phyloP scores from a whole-genome alignment of 164 flowering plant species.

The Chimonanthus praecox region DNA sequence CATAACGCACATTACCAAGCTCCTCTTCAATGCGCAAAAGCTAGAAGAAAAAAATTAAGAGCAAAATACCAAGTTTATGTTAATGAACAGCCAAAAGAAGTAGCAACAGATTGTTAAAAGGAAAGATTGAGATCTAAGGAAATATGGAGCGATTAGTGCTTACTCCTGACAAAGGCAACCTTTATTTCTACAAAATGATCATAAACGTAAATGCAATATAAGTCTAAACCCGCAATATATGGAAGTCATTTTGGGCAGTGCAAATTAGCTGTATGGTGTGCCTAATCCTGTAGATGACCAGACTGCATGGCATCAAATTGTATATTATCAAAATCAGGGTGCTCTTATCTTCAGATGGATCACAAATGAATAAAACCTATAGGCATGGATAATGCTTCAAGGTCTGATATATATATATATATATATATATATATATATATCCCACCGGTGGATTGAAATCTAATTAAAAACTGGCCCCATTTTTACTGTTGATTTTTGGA shows the following conservation, averaged over 20 bases:
- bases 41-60: constrained; percentile 27
- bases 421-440: no score
- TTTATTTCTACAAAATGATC: no score
- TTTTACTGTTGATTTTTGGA: no score
- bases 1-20: constrained; percentile 83
- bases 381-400: not conserved
- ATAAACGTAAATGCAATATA: no score
- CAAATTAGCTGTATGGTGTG: not conserved
- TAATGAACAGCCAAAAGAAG: not conserved
- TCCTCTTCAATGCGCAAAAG: constrained; percentile 93
- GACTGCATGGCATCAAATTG: not conserved
- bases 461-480: no score
- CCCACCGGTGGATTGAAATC: not conserved
- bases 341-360: not conserved
- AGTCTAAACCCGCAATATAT: not conserved
- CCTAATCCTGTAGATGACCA: not conserved
- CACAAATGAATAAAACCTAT: not conserved
- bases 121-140: not conserved
- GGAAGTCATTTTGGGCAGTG: not conserved
- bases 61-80: not conserved
- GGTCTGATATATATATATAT: not conserved
- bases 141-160: not conserved
- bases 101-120: not conserved
- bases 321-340: not conserved
- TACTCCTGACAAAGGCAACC: not conserved